phyloP scores from a whole-genome alignment of 192 early-diverging fungal species.

The Umbelopsis sp. region DNA sequence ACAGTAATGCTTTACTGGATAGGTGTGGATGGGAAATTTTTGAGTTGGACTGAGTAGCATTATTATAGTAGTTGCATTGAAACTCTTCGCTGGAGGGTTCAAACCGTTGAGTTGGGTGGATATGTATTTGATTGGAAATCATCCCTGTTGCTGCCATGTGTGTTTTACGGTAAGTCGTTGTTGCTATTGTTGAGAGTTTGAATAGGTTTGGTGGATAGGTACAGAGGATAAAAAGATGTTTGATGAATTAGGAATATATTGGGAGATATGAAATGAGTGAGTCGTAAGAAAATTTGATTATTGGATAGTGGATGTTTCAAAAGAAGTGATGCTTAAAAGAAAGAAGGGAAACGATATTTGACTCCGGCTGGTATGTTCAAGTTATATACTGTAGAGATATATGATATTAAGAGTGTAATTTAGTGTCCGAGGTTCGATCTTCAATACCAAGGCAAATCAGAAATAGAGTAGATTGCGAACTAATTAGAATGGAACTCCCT shows the following conservation, averaged over 20 bases:
- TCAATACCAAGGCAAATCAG: neutral
- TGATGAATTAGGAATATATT: neutral
- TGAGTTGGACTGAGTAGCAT: neutral
- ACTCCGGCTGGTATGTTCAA: constrained; percentile 4
- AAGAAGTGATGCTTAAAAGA: neutral
- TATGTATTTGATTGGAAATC: neutral
- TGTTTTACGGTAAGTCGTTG: neutral
- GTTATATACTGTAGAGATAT: constrained; percentile 2
- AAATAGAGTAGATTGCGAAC: constrained; percentile 6
- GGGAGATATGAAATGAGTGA: neutral
- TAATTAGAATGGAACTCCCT: neutral
- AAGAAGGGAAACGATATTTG: neutral
- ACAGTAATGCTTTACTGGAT: neutral
- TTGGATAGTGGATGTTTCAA: neutral
- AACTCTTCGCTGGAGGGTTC: constrained; percentile 7
- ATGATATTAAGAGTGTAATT: constrained; percentile 17
- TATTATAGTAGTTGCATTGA: neutral
- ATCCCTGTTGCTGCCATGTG: constrained; percentile 17
- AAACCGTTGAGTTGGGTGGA: constrained; percentile 14
- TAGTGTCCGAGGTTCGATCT: constrained; percentile 17
- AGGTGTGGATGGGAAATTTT: neutral
- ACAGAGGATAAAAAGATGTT: neutral
- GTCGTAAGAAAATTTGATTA: neutral
- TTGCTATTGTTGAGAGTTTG: neutral
- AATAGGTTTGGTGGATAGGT: neutral